These are phyloP conservation scores for Arachnomyces sp. DNA, from an alignment of 2,329 filamentous ascomycete species.

Conservation along the genomic window DNA sequence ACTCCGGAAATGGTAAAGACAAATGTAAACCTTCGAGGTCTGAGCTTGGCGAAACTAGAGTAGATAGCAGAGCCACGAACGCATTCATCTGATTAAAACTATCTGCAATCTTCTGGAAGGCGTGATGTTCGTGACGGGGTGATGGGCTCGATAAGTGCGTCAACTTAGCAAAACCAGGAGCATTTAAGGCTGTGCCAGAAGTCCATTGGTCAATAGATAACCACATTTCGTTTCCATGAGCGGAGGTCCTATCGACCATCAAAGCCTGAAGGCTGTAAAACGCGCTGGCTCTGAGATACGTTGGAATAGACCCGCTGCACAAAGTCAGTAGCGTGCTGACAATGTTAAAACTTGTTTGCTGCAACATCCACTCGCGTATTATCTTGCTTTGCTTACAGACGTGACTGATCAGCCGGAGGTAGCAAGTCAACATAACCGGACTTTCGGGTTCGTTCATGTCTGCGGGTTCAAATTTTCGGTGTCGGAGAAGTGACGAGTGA, in stretches of 20 bases:
- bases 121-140: conserved; percentile 47
- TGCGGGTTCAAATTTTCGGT: conserved; percentile 55
- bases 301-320: conserved; percentile 67
- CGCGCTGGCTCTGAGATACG: conserved; percentile 71
- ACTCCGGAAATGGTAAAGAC: conserved; percentile 76
- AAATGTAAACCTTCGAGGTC: conserved; percentile 55
- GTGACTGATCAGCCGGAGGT: conserved; percentile 79
- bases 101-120: conserved; percentile 65
- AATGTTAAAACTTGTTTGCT: conserved; percentile 59
- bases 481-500: conserved; percentile 49
- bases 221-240: conserved; percentile 71
- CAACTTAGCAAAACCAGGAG: conserved; percentile 40
- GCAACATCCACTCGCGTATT: conserved; percentile 67
- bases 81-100: conserved; percentile 81
- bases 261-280: conserved; percentile 72
- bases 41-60: conserved; percentile 56
- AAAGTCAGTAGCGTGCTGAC: conserved; percentile 70
- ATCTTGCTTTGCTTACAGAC: conserved; percentile 65
- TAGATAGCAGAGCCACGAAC: conserved; percentile 69
- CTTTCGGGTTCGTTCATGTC: conserved; percentile 85
- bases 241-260: conserved; percentile 63
- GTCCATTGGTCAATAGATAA: conserved; percentile 71
- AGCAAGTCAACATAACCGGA: conserved; percentile 93
- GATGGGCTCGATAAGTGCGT: conserved; percentile 35
- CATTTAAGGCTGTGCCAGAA: conserved; percentile 43